phyloP scores from a whole-genome alignment of 495 filamentous ascomycete genomes.

The Penicillium mononematosum region DNA sequence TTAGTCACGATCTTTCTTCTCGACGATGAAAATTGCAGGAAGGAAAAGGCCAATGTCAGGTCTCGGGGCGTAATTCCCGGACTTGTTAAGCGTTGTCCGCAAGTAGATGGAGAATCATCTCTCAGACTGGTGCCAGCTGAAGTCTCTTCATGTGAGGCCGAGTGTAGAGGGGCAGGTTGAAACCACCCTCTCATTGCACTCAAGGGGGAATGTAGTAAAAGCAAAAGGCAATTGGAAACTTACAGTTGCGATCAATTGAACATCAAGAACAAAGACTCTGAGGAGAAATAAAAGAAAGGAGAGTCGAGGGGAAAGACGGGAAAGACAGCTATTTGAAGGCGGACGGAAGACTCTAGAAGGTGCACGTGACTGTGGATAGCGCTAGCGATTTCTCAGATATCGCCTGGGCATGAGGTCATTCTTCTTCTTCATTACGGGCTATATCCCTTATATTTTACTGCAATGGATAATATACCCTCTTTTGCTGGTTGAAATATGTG shows the following conservation, averaged over 20 bases:
- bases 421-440: too few species aligned
- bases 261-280: constrained; percentile 9
- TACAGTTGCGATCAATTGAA: constrained; percentile 20
- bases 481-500: background rate
- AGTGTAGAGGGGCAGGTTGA: constrained; percentile 1
- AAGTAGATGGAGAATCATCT: constrained; percentile 33
- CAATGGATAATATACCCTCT: background rate
- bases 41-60: constrained; percentile 34
- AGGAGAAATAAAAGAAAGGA: constrained; percentile 11
- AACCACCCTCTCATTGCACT: background rate
- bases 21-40: constrained; percentile 9
- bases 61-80: constrained; percentile 43
- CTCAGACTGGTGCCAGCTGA: constrained; percentile 54
- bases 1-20: constrained; percentile 4
- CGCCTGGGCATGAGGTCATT: background rate
- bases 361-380: constrained; percentile 32
- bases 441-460: background rate
- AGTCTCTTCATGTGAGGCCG: constrained; percentile 45
- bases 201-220: background rate
- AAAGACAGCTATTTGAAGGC: constrained; percentile 27
- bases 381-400: background rate
- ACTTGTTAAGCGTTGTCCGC: constrained; percentile 42
- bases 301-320: constrained; percentile 10
- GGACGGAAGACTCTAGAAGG: constrained; percentile 51
- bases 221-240: constrained; percentile 15